These are phyloP conservation scores for Vaccinium vitisidaea DNA, from an alignment of 148 eudicot genomes.

Conservation along the genomic window DNA sequence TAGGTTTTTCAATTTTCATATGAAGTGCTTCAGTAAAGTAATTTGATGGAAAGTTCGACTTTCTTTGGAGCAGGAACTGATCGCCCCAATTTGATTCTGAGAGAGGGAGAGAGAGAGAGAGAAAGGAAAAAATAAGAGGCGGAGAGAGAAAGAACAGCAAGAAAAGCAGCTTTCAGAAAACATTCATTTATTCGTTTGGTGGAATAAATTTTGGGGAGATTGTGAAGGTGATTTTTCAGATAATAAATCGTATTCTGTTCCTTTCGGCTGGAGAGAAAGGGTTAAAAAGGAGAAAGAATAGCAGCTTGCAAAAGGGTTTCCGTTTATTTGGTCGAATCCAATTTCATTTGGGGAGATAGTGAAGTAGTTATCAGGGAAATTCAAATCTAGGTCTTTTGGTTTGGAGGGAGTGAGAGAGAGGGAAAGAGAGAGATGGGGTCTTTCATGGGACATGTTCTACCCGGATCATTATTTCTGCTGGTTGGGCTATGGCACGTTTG, in stretches of 20 bases:
- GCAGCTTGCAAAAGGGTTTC: neutral
- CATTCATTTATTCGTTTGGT: neutral
- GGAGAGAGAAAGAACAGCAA: slow-evolving; percentile 19
- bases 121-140: slow-evolving; percentile 14
- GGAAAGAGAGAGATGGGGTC: slow-evolving; percentile 67
- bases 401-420: neutral
- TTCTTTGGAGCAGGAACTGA: slow-evolving; percentile 10
- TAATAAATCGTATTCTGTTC: neutral
- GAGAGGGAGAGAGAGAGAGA: neutral
- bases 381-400: neutral
- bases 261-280: neutral
- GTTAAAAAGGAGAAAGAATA: neutral
- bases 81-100: neutral
- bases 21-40: neutral
- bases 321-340: neutral
- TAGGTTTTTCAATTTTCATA: neutral
- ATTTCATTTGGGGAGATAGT: neutral
- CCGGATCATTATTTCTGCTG: slow-evolving; percentile 80
- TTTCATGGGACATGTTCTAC: slow-evolving; percentile 83
- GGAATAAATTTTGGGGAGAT: neutral
- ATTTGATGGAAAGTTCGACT: slow-evolving; percentile 7
- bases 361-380: neutral
- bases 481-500: slow-evolving; percentile 90
- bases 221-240: neutral
- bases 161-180: neutral